phyloP scores from a whole-genome alignment of 1,284 basidiomycete genomes.

The Trametes hirsuta region DNA sequence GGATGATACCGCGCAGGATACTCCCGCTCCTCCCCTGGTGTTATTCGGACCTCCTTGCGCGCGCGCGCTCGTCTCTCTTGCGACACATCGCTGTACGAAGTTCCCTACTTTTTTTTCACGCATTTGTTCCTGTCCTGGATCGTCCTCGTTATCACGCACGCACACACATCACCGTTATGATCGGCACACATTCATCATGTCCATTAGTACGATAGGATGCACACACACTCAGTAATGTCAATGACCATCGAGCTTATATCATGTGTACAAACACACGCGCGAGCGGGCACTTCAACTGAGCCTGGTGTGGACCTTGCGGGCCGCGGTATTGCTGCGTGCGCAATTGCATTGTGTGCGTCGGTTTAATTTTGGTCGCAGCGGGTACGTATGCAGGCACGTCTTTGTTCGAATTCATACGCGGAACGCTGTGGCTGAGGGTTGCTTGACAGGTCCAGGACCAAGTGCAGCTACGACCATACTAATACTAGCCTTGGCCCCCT shows the following conservation, averaged over 20 bases:
- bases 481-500: not conserved
- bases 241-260: not conserved
- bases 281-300: too few species aligned
- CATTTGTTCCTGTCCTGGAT: not conserved
- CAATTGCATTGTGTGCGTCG: too few species aligned
- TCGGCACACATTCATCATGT: not conserved
- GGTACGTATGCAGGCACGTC: too few species aligned
- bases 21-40: not conserved
- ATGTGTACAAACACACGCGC: not conserved
- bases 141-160: not conserved
- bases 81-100: not conserved
- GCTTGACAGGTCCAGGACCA: not conserved
- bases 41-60: conserved; percentile 3
- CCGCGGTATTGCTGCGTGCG: too few species aligned
- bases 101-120: not conserved
- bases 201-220: conserved; percentile 2
- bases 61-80: not conserved
- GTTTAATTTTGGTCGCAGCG: too few species aligned
- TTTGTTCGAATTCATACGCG: too few species aligned
- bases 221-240: not conserved
- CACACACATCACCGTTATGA: not conserved
- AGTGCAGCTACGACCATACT: not conserved
- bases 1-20: conserved; percentile 10
- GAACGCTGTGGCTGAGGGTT: not conserved
- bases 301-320: too few species aligned